Percentiles rank a stretch among this genome's conserved stretches.
Conservation (phyloP, 2,329 filamentous ascomycete genomes). For the Raffaelea albimanens region DNA sequence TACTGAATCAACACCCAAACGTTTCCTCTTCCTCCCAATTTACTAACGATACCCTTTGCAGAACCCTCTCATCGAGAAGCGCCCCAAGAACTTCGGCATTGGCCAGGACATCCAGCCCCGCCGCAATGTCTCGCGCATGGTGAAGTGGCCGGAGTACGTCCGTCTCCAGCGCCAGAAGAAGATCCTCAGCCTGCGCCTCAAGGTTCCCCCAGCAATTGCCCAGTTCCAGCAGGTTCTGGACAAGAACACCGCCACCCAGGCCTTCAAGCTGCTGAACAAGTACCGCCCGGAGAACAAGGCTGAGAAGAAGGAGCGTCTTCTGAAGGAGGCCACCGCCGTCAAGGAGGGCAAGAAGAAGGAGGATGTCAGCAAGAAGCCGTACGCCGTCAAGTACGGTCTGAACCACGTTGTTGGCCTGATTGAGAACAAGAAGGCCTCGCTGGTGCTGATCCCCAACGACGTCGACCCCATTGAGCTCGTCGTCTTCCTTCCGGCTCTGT, state of each 20-base stretch:
- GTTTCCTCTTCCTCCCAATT: too few species aligned
- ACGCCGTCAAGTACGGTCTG: conserved; percentile 97
- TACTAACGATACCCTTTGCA: too few species aligned
- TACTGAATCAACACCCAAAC: conserved; percentile 18
- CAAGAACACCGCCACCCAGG: conserved; percentile 92
- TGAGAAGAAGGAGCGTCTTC: conserved; percentile 99
- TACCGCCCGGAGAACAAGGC: conserved; percentile 98
- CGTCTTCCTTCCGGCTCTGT: conserved; percentile 96
- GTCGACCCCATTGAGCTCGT: conserved; percentile 99
- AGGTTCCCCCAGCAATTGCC: conserved; percentile 93
- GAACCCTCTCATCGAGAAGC: conserved; percentile 99
- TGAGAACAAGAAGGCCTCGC: conserved; percentile 99
- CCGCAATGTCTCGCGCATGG: conserved; percentile 94
- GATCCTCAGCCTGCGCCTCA: conserved; percentile 96
- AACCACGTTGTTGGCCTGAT: conserved; percentile 98
- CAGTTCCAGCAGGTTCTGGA: conserved; percentile 98
- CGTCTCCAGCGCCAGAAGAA: conserved; percentile 89
- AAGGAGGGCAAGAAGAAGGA: conserved; percentile 99
- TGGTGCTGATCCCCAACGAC: conserved; percentile 98
- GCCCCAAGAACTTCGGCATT: conserved; percentile 94
- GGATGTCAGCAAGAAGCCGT: conserved; percentile 99
- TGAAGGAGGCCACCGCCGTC: conserved; percentile 95
- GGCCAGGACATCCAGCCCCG: conserved; percentile 97
- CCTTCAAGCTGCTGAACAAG: conserved; percentile 99
- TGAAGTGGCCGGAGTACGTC: conserved; percentile 99